A percentile compares a stretch with the other conserved stretches of the same genome.
These are phyloP conservation scores for Rachicladosporium sp. DNA, from an alignment of 2,329 filamentous ascomycete species.

Conservation along the genomic window DNA sequence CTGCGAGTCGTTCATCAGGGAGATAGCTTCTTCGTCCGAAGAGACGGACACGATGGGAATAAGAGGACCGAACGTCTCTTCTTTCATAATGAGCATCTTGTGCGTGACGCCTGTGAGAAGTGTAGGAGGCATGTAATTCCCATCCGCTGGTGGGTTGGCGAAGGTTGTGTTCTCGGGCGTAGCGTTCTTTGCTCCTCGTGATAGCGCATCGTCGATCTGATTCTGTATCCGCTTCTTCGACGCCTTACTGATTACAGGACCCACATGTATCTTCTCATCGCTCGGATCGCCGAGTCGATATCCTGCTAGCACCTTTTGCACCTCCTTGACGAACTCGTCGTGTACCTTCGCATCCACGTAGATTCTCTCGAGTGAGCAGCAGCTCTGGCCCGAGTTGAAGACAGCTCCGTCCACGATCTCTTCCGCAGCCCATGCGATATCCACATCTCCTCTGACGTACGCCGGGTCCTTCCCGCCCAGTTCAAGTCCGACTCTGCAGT, in stretches of 20 bases:
- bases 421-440: conserved; percentile 79
- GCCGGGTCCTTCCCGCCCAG: conserved; percentile 92
- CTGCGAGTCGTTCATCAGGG: conserved; percentile 86
- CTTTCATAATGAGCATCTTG: conserved; percentile 75
- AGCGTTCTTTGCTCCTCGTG: conserved; percentile 69
- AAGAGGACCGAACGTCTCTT: conserved; percentile 90
- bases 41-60: conserved; percentile 83
- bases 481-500: conserved; percentile 73
- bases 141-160: conserved; percentile 55
- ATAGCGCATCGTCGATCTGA: conserved; percentile 71
- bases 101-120: conserved; percentile 70
- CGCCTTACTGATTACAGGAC: conserved; percentile 74
- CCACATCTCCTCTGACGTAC: conserved; percentile 75
- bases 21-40: conserved; percentile 66
- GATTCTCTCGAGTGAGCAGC: conserved; percentile 82
- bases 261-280: conserved; percentile 66
- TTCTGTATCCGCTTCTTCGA: conserved; percentile 64
- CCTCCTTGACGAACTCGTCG: conserved; percentile 65
- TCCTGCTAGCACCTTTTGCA: conserved; percentile 62
- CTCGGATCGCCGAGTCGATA: conserved; percentile 86
- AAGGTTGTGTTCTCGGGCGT: conserved; percentile 78
- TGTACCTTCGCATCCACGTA: conserved; percentile 81
- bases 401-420: conserved; percentile 93
- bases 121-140: conserved; percentile 81
- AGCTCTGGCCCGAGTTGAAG: conserved; percentile 98